Conservation (phyloP, 2,329 filamentous ascomycete species). For the Nothomitra cinnamomea region DNA sequence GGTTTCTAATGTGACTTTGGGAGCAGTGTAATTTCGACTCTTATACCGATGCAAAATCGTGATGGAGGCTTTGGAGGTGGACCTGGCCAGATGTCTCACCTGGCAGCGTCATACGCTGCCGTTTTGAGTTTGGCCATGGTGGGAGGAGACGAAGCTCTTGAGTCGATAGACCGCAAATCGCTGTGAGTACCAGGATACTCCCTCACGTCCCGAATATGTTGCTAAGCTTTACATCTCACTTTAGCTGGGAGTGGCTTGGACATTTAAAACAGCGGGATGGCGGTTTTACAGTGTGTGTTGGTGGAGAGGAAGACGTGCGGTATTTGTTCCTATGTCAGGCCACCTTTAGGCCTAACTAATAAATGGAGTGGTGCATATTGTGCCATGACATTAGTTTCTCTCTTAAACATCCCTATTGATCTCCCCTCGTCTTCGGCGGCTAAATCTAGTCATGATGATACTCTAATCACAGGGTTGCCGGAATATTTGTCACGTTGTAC, state of each 20-base stretch:
- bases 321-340: conserved; percentile 24
- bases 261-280: conserved; percentile 72
- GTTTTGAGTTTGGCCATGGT: conserved; percentile 64
- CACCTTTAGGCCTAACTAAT: conserved; percentile 8
- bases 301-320: conserved; percentile 87
- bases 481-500: conserved; percentile 69
- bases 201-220: not conserved
- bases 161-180: conserved; percentile 59
- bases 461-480: conserved; percentile 54
- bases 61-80: conserved; percentile 83
- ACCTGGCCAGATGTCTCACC: conserved; percentile 77
- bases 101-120: conserved; percentile 76
- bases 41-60: conserved; percentile 64
- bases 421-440: conserved; percentile 58
- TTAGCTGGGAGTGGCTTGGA: conserved; percentile 70
- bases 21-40: conserved; percentile 44
- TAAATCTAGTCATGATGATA: conserved; percentile 40
- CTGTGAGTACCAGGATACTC: conserved; percentile 35
- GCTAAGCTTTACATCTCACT: not conserved
- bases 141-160: conserved; percentile 55
- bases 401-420: conserved; percentile 68
- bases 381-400: conserved; percentile 64
- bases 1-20: not conserved
- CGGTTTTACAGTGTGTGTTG: conserved; percentile 73
- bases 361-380: conserved; percentile 68